These are phyloP conservation scores for Chlamydomonas reinhardtii DNA, from an alignment of 163 green algal species.

Conservation along the genomic window DNA sequence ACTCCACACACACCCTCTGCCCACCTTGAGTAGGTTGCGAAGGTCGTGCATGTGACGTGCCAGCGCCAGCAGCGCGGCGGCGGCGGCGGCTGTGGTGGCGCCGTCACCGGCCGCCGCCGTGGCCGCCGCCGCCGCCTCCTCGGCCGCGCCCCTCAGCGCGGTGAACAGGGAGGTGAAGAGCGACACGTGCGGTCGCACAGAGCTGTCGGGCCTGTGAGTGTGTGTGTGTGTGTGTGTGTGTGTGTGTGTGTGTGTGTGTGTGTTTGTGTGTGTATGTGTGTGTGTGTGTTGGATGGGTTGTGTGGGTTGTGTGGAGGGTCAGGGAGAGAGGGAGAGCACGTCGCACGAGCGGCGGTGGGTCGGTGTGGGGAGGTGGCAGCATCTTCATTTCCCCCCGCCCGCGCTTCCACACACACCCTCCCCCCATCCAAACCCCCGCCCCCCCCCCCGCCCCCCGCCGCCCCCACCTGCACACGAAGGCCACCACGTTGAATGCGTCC, in stretches of 20 bases:
- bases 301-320: neutral
- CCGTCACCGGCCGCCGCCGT: slow-evolving; percentile 13
- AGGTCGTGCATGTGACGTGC: slow-evolving; percentile 30
- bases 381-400: no score
- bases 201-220: slow-evolving; percentile 40
- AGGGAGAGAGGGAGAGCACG: no score
- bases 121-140: slow-evolving; percentile 21
- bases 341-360: no score
- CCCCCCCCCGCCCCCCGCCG: neutral
- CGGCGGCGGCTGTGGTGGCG: slow-evolving; percentile 19
- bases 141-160: slow-evolving; percentile 18
- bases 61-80: slow-evolving; percentile 16
- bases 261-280: no score
- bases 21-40: slow-evolving; percentile 38
- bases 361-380: no score
- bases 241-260: no score
- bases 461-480: slow-evolving; percentile 51
- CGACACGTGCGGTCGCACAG: slow-evolving; percentile 23
- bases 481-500: slow-evolving; percentile 70
- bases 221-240: neutral
- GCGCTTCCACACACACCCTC: neutral
- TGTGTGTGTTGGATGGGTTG: neutral
- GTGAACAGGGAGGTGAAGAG: slow-evolving; percentile 40
- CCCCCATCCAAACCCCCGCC: neutral
- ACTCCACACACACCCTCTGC: no score